phyloP scores from a whole-genome alignment of 192 early-diverging fungal species.

The Phycomyces nitens region DNA sequence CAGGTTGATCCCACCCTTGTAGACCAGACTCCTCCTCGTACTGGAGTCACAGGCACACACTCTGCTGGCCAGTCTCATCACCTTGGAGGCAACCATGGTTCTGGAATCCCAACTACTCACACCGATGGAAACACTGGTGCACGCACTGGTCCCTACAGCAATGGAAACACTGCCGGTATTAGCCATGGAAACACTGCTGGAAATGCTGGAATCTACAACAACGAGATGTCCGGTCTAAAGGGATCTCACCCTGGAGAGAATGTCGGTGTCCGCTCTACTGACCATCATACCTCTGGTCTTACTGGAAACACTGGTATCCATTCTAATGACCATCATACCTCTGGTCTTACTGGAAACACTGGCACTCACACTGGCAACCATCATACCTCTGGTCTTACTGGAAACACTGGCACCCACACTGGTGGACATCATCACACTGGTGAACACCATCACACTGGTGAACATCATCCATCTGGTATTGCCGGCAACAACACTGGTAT shows the following conservation, averaged over 20 bases:
- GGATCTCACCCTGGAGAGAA: too few relatives aligned
- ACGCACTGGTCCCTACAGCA: not conserved
- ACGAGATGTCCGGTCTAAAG: too few relatives aligned
- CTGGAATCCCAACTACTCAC: not conserved
- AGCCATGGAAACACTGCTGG: not conserved
- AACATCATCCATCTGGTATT: not conserved
- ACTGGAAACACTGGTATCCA: not conserved
- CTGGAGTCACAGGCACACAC: not conserved
- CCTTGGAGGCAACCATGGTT: not conserved
- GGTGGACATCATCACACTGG: not conserved
- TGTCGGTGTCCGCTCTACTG: not conserved
- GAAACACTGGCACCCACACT: constrained; percentile 8
- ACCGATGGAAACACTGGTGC: not conserved
- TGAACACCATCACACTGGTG: not conserved
- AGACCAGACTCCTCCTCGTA: not conserved
- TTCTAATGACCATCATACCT: not conserved
- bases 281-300: not conserved
- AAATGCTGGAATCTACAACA: too few relatives aligned
- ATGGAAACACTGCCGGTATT: not conserved
- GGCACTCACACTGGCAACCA: not conserved
- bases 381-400: not conserved
- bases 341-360: not conserved
- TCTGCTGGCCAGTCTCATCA: not conserved
- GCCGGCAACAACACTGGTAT: not conserved
- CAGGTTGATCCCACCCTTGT: too few relatives aligned